Evolutionary conservation across 257 asterid species (phyloP).

Genomic region (Mentha longifolia): DNA sequence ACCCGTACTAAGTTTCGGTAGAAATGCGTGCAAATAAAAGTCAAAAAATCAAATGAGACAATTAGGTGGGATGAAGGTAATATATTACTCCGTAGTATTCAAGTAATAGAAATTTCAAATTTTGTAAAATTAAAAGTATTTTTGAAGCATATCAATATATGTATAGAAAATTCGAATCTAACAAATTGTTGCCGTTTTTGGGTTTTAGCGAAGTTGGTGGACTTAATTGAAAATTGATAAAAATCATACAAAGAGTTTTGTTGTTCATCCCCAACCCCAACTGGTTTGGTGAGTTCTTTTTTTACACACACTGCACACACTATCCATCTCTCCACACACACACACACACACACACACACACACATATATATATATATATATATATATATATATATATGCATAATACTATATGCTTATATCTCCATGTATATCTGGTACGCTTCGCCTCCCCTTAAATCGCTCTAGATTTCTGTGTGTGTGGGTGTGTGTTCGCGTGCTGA

Average conservation of each 20-base stretch:
- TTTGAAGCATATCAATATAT: no score
- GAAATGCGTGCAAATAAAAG: no score
- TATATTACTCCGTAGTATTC: no score
- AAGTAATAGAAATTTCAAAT: no score
- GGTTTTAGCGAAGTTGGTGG: background rate
- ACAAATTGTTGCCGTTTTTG: background rate
- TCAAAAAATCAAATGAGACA: no score
- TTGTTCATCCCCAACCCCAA: slow-evolving; percentile 10
- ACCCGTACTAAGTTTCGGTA: no score
- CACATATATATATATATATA: background rate
- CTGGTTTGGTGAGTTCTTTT: slow-evolving; percentile 31
- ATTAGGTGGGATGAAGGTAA: no score
- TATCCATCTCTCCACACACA: slow-evolving; percentile 15
- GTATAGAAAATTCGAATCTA: no score
- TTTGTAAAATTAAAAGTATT: no score
- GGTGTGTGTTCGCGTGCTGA: slow-evolving; percentile 9
- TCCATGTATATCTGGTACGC: slow-evolving; percentile 3
- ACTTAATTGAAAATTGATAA: background rate
- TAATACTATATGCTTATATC: background rate
- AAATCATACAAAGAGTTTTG: background rate
- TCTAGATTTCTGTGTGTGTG: background rate
- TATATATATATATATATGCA: background rate
- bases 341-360: background rate
- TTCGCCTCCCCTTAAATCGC: slow-evolving; percentile 30
- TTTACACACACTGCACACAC: slow-evolving; percentile 31